Evolutionary conservation across 169 alveolate species (phyloP), one percentile per base, ranked within the genome.

Genomic region (Plasmodium vinckei): DNA sequence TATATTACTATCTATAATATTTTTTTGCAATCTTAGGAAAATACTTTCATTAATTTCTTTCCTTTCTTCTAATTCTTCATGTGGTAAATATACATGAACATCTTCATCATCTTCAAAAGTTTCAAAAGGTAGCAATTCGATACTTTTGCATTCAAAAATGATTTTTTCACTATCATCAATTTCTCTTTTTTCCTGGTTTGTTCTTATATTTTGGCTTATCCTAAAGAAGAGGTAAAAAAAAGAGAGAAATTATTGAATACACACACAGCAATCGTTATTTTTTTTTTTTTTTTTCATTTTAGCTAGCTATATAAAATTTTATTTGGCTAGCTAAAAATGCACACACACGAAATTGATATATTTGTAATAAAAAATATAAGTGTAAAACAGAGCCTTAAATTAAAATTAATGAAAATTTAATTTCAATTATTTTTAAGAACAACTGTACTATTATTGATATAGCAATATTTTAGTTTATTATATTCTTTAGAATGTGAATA

Each of bases 391-490:
- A 17, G 7, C 21, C 9, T 46, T 68, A 7, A 13, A 47, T 47
- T 47, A 68, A 42, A 68, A n/a, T 68, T 47, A 68, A 68, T 44
- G 7, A 68, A 47, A 6, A 7, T 46, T 42, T 54, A 47, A 65
- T 44, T 59, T 51, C 13, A 67, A 46, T 5, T 27, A 33, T 10
- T 70, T 49, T 25, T 25, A 39, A 47, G 57, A 21, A 21, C 56
- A 25, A 25, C 56, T 4, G 75, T 60, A 12, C 19, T 17, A 67
- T 33, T 33, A 9, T 73, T 73, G 25, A 17, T 73, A 5, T 73
- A 10, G 88, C 88, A 73, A 61, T 73, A 12, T 51, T 61, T 61
- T 73, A 73, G 88, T 73, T 73, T 73, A 49, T 73, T 73, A 46
- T 25, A 61, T 65, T 33, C 73, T 73, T 54, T 27, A n/a, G 25